Conservation (phyloP, 345 rosid species). For the Euphorbia peplus region DNA sequence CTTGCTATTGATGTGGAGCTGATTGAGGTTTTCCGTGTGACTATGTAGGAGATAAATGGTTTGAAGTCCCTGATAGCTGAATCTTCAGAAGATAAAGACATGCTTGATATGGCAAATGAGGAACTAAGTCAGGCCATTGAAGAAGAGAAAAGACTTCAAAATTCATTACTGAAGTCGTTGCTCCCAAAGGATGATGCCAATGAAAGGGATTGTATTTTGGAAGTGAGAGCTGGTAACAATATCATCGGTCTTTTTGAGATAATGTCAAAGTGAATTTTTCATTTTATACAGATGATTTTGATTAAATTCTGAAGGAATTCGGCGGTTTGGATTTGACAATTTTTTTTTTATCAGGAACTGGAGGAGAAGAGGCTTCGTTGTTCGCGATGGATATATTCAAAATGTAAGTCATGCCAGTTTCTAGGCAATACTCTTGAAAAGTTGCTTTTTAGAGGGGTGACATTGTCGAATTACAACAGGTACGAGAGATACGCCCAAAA, state of each 20-base stretch:
- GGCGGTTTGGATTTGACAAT: conserved; percentile 21
- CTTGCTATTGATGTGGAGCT: background rate
- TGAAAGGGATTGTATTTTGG: conserved; percentile 89
- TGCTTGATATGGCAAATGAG: conserved; percentile 71
- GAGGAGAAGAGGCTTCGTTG: conserved; percentile 97
- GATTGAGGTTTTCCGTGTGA: conserved; percentile 8
- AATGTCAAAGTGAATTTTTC: background rate
- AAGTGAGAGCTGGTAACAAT: conserved; percentile 92
- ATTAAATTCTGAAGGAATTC: background rate
- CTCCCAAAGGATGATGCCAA: conserved; percentile 99
- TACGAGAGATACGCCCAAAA: conserved; percentile 88
- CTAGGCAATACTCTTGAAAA: background rate
- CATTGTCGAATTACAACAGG: conserved; percentile 41
- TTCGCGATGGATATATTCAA: conserved; percentile 90
- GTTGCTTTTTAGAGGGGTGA: conserved; percentile 2
- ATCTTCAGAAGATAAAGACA: conserved; percentile 61
- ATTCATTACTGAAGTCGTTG: conserved; percentile 64
- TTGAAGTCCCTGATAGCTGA: conserved; percentile 66
- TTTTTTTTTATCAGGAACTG: conserved; percentile 52
- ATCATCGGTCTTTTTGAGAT: background rate
- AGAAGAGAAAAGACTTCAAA: conserved; percentile 72
- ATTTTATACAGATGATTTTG: conserved; percentile 8
- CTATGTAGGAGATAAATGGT: conserved; percentile 65
- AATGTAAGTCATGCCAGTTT: conserved; percentile 50
- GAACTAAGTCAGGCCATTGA: conserved; percentile 55